Percentiles rank a stretch among this genome's conserved stretches.
These are phyloP conservation scores for Geranium rotundifolium DNA, from an alignment of 345 rosid genomes.

Conservation along the genomic window DNA sequence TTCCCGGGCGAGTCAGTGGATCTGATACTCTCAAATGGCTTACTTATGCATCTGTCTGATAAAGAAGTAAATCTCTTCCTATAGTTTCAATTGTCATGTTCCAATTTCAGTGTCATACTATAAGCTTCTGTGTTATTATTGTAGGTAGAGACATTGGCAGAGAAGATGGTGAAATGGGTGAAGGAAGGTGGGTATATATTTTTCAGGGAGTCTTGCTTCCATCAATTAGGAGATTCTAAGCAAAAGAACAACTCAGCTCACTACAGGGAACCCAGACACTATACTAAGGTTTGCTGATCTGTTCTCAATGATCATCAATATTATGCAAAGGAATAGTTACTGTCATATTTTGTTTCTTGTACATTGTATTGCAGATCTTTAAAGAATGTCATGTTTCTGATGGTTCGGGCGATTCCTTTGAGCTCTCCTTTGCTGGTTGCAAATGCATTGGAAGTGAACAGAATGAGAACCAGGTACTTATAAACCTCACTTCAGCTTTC, in stretches of 20 bases:
- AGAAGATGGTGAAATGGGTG: conserved; percentile 74
- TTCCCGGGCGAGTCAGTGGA: conserved; percentile 61
- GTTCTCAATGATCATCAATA: neutral
- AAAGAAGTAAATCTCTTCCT: conserved; percentile 38
- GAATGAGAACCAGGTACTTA: conserved; percentile 84
- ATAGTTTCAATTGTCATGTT: too few species aligned
- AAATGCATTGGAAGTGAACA: conserved; percentile 88
- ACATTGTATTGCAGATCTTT: conserved; percentile 44
- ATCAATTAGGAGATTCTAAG: conserved; percentile 86
- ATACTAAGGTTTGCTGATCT: conserved; percentile 52
- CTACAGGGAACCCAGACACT: conserved; percentile 93
- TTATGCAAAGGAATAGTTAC: neutral
- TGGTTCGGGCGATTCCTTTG: conserved; percentile 51
- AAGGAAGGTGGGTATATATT: conserved; percentile 80
- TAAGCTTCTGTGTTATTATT: conserved; percentile 1
- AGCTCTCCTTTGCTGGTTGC: conserved; percentile 73
- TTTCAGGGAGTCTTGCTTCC: conserved; percentile 94
- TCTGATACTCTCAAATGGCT: conserved; percentile 87
- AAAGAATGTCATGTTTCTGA: conserved; percentile 58
- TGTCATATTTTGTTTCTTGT: neutral
- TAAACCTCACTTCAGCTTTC: neutral
- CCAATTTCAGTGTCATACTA: too few species aligned
- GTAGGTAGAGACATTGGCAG: conserved; percentile 67
- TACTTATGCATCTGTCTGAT: conserved; percentile 93
- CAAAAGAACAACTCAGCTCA: conserved; percentile 79